Evolutionary conservation across 257 asterid genomes (phyloP).

Genomic region (Solanum virginianum): DNA sequence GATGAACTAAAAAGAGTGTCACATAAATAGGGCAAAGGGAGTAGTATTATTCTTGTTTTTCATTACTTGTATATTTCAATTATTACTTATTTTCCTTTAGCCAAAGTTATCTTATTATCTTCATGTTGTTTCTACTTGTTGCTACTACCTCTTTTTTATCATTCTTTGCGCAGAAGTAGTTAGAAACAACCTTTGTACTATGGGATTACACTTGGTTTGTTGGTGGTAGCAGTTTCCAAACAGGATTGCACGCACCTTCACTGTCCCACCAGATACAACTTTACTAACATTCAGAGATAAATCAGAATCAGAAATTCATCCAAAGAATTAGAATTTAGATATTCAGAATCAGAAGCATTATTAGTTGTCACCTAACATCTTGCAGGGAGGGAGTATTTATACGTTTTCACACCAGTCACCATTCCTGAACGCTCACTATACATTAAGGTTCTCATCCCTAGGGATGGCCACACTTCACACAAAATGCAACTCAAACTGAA

Average conservation of each 20-base stretch:
- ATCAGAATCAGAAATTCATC: not conserved
- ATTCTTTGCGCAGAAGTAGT: not conserved
- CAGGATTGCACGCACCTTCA: not conserved
- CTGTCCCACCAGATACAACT: not conserved
- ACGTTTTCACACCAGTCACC: not conserved
- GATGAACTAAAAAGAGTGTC: too few relatives aligned
- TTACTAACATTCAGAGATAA: not conserved
- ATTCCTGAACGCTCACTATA: not conserved
- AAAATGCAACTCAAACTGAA: not conserved
- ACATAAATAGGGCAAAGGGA: too few relatives aligned
- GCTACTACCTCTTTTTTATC: not conserved
- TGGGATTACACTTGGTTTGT: not conserved
- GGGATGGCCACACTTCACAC: not conserved
- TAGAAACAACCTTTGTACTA: not conserved
- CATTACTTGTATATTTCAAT: not conserved
- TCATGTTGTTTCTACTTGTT: not conserved
- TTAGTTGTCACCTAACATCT: not conserved
- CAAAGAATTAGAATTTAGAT: not conserved
- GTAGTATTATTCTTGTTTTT: not conserved
- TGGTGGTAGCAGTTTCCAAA: not conserved
- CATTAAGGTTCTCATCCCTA: not conserved
- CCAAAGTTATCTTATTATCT: not conserved
- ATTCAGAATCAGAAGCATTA: not conserved
- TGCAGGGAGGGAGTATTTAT: not conserved
- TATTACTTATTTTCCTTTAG: not conserved